Percentiles rank a stretch among this genome's conserved stretches.
Evolutionary conservation across 2,329 filamentous ascomycete species (phyloP).

Genomic region (Aspergillus sp.): DNA sequence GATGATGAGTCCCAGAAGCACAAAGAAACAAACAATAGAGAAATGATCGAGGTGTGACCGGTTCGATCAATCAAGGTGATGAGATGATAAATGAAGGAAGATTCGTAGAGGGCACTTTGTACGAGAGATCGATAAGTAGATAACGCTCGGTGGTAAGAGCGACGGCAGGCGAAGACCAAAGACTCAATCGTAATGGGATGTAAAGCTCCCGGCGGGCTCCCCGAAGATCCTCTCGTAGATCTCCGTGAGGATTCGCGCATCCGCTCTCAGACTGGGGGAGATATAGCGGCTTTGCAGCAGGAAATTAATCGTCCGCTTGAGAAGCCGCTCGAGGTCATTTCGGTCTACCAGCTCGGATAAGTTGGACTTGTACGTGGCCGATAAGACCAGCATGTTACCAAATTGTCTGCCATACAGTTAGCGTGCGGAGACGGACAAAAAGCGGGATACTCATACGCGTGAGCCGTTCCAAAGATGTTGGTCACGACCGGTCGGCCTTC

Average conservation of each 20-base stretch:
- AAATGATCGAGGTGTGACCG: no score
- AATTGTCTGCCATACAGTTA: conserved; percentile 69
- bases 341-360: conserved; percentile 60
- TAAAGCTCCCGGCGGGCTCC: conserved; percentile 13
- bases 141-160: no score
- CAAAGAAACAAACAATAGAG: background rate
- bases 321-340: conserved; percentile 58
- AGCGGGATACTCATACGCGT: conserved; percentile 67
- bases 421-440: background rate
- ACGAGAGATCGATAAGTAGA: no score
- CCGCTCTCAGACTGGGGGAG: conserved; percentile 70
- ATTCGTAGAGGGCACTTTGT: no score
- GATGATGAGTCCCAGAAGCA: background rate
- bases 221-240: conserved; percentile 49
- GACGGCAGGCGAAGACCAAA: background rate
- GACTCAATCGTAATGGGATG: background rate
- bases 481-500: conserved; percentile 74
- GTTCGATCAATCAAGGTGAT: no score
- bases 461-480: conserved; percentile 93
- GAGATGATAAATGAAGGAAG: no score
- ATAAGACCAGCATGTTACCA: conserved; percentile 88
- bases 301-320: conserved; percentile 74
- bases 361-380: conserved; percentile 72
- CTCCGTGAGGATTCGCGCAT: conserved; percentile 69
- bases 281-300: conserved; percentile 68